Evolutionary conservation across 192 early-diverging fungal species (phyloP), one percentile per base, ranked within the genome.

Genomic region (Bifiguratus adelaidae): DNA sequence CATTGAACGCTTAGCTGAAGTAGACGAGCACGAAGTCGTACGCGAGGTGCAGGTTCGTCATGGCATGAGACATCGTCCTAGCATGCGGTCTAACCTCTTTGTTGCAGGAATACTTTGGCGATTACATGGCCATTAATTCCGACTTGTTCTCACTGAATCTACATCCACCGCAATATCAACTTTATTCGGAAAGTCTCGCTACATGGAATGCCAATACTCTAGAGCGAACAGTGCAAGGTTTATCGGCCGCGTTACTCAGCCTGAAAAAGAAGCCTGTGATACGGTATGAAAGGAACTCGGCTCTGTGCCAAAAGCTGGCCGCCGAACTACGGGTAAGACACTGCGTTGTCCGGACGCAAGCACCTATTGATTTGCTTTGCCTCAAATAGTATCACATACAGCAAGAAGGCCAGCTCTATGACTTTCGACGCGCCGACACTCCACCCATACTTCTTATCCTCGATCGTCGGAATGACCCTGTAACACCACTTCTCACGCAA

Each of bases 391-490:
- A 82, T 48, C 75, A 81, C 61, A 89, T 89, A 41, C 80, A 83
- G 45, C 78, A 81, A 59, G 76, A 78, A 50, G 69, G 70, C 0
- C 72, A 74, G 28, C 62, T 93, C 5, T 93, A 87, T 57, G 85
- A 89, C 57, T 89, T 87, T 44, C 63, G 85, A 4, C 66, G 67
- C 44, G 69, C 87, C 27, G 89, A 82, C 56, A 83, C 87, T 15
- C 80, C 92, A 1, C 94, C 91, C 4, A 78, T 94, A 40, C 68
- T 99, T 3, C 56, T 97, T 20, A 76, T 99, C 34, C 53, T 99
- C 37, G 95, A 99, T 62, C 84, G 95, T 24, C 76, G 90, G 23
- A 92, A 92, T 57, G 95, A 99, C 50, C 92, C 95, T 1, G 83
- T 97, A 2, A 97, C 92, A 0, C 94, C 95, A 8, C 63, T 99